Conservation (phyloP, 2,329 filamentous ascomycete species). For the Penicillium oxalicum region DNA sequence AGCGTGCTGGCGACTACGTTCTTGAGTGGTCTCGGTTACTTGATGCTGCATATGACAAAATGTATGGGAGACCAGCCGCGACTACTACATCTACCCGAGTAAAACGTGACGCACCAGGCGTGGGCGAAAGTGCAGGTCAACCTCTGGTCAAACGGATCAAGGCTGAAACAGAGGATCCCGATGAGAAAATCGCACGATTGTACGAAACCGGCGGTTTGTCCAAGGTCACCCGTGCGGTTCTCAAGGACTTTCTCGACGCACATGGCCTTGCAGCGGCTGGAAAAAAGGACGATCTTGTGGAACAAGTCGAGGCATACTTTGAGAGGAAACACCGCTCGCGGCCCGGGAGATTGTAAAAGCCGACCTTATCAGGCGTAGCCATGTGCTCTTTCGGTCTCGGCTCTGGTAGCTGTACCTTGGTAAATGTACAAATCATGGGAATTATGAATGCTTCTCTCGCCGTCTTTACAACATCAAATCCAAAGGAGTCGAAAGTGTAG, state of each 20-base stretch:
- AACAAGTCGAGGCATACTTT: slow-evolving; percentile 44
- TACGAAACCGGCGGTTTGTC: slow-evolving; percentile 41
- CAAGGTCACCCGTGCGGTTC: slow-evolving; percentile 43
- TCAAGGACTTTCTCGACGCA: slow-evolving; percentile 44
- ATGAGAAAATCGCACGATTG: slow-evolving; percentile 36
- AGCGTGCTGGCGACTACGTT: slow-evolving; percentile 70
- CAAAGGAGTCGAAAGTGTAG: too few species aligned
- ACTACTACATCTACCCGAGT: slow-evolving; percentile 40
- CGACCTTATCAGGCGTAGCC: neutral
- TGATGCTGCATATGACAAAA: slow-evolving; percentile 50
- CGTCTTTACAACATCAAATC: too few species aligned
- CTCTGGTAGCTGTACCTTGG: too few species aligned
- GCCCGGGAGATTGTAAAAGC: neutral
- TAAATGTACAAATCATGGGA: too few species aligned
- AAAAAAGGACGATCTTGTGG: slow-evolving; percentile 49
- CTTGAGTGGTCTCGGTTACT: slow-evolving; percentile 69
- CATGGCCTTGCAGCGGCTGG: slow-evolving; percentile 40
- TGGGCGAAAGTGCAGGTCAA: slow-evolving; percentile 21
- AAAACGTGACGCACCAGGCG: slow-evolving; percentile 41
- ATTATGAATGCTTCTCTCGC: too few species aligned
- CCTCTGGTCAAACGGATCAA: slow-evolving; percentile 45
- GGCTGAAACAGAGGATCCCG: slow-evolving; percentile 27
- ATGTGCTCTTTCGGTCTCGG: slow-evolving; percentile 13
- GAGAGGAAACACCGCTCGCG: slow-evolving; percentile 34
- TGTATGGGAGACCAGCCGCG: slow-evolving; percentile 31